phyloP scores from a whole-genome alignment of 208 protist genomes.

The Acanthamoeba royreba region DNA sequence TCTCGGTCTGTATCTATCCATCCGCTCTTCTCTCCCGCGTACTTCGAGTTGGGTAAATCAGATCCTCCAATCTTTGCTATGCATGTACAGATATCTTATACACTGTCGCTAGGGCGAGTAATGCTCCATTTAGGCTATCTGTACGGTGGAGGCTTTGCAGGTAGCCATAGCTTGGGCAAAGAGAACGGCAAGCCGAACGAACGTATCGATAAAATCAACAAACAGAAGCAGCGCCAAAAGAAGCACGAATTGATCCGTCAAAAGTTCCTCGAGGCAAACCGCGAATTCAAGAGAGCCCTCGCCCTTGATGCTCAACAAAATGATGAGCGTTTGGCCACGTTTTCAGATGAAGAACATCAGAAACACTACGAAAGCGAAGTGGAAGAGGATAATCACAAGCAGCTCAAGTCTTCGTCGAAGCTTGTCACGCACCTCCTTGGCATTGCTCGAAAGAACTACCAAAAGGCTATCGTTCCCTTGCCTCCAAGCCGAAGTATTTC shows the following conservation, averaged over 20 bases:
- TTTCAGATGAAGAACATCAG: background rate
- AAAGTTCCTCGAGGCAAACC: conserved; percentile 20
- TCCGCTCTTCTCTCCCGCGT: background rate
- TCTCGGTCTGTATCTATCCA: background rate
- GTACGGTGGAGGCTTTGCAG: background rate
- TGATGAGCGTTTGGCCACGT: background rate
- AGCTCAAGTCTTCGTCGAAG: background rate
- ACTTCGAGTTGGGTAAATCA: conserved; percentile 10
- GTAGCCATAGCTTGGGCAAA: background rate
- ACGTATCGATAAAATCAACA: conserved; percentile 26
- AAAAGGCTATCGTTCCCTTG: background rate
- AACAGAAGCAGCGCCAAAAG: background rate
- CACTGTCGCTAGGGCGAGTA: background rate
- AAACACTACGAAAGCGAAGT: background rate
- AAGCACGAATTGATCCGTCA: background rate
- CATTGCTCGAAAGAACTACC: background rate
- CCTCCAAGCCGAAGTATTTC: no score
- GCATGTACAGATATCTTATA: background rate
- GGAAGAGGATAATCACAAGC: background rate
- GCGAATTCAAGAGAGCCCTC: background rate
- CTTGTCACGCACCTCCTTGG: background rate
- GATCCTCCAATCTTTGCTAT: background rate
- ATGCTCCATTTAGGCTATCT: background rate
- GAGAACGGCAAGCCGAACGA: background rate
- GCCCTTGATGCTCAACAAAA: background rate